Base-by-base conservation (phyloP, 2,329 filamentous ascomycete genomes). In the Sphaerulina populicola region DNA sequence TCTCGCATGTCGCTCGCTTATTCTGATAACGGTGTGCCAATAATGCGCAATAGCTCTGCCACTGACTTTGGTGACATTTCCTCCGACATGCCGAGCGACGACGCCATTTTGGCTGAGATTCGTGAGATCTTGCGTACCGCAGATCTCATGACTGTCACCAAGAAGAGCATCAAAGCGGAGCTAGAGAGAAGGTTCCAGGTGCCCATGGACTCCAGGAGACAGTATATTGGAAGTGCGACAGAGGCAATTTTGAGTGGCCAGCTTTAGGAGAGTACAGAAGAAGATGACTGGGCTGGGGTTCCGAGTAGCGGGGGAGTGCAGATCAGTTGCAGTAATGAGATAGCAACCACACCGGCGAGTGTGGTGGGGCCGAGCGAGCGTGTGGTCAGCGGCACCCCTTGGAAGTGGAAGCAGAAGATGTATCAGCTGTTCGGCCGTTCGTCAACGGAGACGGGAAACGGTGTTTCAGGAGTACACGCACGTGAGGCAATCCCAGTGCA, bases 131-230 rank as follows among this genome's bases (percentile, higher is more conserved):
- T 98, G 56, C 80, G 83, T 61, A 94, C 86, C 10, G 90, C 89
- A 1, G 93, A 98, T 71, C 73, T 98, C 65, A 98, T 98, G 93
- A 90, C 81, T 4, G 88, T 98, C 39, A 98, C 93, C 59, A 98
- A 98, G 82, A 98, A 98, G 81, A 88, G 86, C 62, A 86, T 98
- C 71, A 97, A 97, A 78, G 73, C 80, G 60, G 93, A 98, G 74
- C 74, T 98, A 52, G 93, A 98, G 77, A 81, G 82, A 64, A 80
- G 90, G 56, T 98, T 98, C 65, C 87, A 86, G 55, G 83, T 94
- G 57, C 80, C 83, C 53, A 78, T 98, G 53, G 90, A 97, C 67
- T 76, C 82, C 48, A 94, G 88, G 78, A 85, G 90, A 70, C 82
- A 87, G 52, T 98, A 96, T 71, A 97, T 98, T 58, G 72, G 72